Percentiles rank a stretch among this genome's conserved stretches.
Conservation (phyloP, 352 stramenopile species). For the Phytophthora colocasiae region DNA sequence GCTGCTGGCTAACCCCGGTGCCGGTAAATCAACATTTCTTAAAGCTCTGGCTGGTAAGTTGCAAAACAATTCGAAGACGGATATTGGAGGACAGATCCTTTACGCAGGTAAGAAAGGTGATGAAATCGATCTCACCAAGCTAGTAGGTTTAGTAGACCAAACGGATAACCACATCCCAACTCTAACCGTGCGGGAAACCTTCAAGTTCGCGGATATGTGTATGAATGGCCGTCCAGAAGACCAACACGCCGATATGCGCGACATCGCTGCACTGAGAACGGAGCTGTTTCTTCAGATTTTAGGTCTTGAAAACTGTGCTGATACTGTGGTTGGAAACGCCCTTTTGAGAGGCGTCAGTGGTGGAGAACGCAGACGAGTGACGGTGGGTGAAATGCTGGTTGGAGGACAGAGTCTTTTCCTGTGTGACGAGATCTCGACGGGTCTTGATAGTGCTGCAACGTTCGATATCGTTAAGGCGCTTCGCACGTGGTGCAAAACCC, state of each 20-base stretch:
- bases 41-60: conserved; percentile 60
- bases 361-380: not conserved
- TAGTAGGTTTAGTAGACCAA: not conserved
- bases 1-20: conserved; percentile 46
- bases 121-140: not conserved
- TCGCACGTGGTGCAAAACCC: not conserved
- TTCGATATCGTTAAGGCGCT: not conserved
- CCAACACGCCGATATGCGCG: not conserved
- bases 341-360: not conserved
- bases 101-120: conserved; percentile 7
- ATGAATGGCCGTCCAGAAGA: not conserved
- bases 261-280: not conserved
- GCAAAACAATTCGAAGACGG: conserved; percentile 29
- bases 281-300: not conserved
- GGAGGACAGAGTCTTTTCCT: not conserved
- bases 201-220: not conserved
- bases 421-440: conserved; percentile 58
- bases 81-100: conserved; percentile 37
- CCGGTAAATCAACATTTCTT: conserved; percentile 64
- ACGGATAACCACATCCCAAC: conserved; percentile 1
- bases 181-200: not conserved
- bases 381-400: conserved; percentile 2
- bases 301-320: not conserved
- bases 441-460: conserved; percentile 45
- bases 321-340: conserved; percentile 1